Evolutionary conservation across 164 flowering plant species (phyloP), one percentile per base, ranked within the genome.

Genomic region (Malania oleifera): DNA sequence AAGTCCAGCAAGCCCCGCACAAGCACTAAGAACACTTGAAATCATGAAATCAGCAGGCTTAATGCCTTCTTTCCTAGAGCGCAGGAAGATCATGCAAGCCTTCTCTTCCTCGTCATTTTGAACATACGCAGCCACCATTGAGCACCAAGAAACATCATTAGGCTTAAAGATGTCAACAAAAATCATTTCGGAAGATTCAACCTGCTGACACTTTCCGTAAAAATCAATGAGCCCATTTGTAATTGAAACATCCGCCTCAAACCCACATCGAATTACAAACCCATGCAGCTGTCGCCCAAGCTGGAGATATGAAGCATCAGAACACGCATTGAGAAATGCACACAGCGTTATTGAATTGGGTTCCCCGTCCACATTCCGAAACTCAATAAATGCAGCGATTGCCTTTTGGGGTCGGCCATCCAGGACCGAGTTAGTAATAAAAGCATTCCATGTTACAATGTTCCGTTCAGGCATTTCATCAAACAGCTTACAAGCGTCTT

Each of bases 391-490:
- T 10, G 65, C 76, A 2, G 15, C 13, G 28, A 85, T 13, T 0
- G 85, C 95, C 39, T 77, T 70, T 1, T 11, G 12, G 0, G 73
- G 73, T 39, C 73, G 58, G 1, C 86, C 85, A 17, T 72, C 76
- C 6, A 71, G 69, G 45, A 91, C 95, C 0, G 88, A 66, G 69
- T 84, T 86, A 0, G 87, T 80, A 34, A 91, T 76, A 61, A 70
- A 74, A 0, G 98, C 82, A 59, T 91, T 91, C 98, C 98, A 89
- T 0, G 82, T 78, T 0, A 77, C 81, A 8, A 75, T 20, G 59
- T 80, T 89, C 43, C 80, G 61, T 0, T 72, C 67, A 25, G 96
- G 90, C 85, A 87, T 83, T 85, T 91, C 86, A 66, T 87, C 93
- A 41, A 89, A 87, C 80, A 91, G 0, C 56, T 74, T 77, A 31